Base-by-base conservation (phyloP, 129 eudicot genomes). In the Daucus carota region DNA sequence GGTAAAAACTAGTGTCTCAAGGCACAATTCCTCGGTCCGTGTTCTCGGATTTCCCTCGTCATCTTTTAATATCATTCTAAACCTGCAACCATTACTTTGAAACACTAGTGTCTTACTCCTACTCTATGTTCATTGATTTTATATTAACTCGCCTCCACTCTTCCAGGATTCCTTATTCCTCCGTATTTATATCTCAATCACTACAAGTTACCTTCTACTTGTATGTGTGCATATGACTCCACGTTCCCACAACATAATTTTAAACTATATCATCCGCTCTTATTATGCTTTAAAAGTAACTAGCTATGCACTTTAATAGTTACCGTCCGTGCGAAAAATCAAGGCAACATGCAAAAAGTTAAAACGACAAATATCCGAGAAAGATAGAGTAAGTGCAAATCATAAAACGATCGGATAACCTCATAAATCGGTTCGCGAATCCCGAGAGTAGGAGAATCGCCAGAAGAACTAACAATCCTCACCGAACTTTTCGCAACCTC, bases 391-490 rank as follows among this genome's bases (percentile, higher is more conserved):
- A n/a, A n/a, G n/a, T n/a, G n/a, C n/a, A n/a, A n/a, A n/a, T n/a
- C n/a, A n/a, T n/a, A n/a, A n/a, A n/a, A n/a, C n/a, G n/a, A n/a
- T n/a, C n/a, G n/a, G 40, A 46, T 46, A 46, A 40, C 99, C 99
- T 91, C 97, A 41, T 95, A 91, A 73, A 95, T 84, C 16, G 96
- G 99, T 75, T 95, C 97, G 28, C 96, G 99, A 77, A 91, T 89
- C 60, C 92, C 89, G 24, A 88, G 79, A 20, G 89, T 84, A 43
- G 87, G 84, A 54, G 57, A 59, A 10, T 81, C 87, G n/a, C n/a
- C n/a, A n/a, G n/a, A n/a, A n/a, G n/a, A n/a, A 6, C 10, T 63
- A 2, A 31, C 59, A 40, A 38, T 45, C 79, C 42, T 41, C 71
- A 5, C 31, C 42, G 43, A 38, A 18, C 63, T 26, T 0, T 10